Base-by-base conservation (phyloP, 805 yeast genomes). In the Ogataea sp. region DNA sequence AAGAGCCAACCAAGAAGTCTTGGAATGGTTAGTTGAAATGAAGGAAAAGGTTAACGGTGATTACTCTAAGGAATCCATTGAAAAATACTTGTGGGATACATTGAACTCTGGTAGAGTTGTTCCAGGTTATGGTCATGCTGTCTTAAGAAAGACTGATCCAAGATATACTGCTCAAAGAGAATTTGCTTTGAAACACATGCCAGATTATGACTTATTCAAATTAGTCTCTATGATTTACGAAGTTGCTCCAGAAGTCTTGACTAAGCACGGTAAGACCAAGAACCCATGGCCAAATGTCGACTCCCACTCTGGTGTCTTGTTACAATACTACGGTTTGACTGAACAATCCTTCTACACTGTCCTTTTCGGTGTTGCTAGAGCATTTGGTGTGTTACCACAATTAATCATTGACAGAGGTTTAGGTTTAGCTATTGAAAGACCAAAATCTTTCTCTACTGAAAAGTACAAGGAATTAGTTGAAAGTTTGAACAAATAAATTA, bases 211-310 rank as follows among this genome's bases (percentile, higher is more conserved):
- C 53, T 64, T 82, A 61, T 84, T 83, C 77, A 78, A 79, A 68
- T 72, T 84, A 43, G 93, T 84, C 33, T 75, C 84, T 42, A 73
- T 75, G 58, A 79, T 83, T 56, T 82, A 80, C 66, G 81, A 83
- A 64, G 84, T 83, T 53, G 93, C 93, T 47, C 93, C 93, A 65
- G 73, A 64, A 50, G 90, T 83, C 38, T 73, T 83, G 52, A 78
- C 83, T 52, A 71, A 80, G 67, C 90, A 83, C 64, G 93, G 90
- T 64, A 84, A 84, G 77, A 83, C 90, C 59, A 83, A 83, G 77
- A 83, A 83, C 77, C 93, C 93, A 67, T 83, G 88, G 88, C 93
- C 94, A 66, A 83, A 83, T 61, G 94, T 83, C 49, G 94, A 83
- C 67, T 81, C 93, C 39, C 87, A 81, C 68, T 82, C 90, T 37